Base-by-base conservation (phyloP, 345 rosid species). In the Clarkia xantiana region DNA sequence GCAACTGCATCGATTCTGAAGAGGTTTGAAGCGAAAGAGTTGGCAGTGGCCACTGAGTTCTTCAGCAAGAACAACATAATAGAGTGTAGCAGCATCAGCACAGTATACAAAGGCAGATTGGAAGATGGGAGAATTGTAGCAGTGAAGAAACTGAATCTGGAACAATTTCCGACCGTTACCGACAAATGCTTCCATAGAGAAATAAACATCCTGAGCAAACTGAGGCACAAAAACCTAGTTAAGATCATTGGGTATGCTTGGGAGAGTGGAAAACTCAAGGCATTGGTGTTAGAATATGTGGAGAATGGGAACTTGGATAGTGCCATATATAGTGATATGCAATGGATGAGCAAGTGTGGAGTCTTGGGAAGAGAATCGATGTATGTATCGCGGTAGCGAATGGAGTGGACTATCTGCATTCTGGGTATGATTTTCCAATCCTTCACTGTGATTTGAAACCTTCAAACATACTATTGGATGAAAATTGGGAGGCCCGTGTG, bases 401-500 rank as follows among this genome's bases (percentile, higher is more conserved):
- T 15, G 94, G 74, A 23, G 49, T 85, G 55, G 86, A 80, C 55
- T 89, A 89, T 59, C 66, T 89, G 62, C 97, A 89, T 53, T 76
- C 72, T 3, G 94, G 94, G 2, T 82, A 76, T 15, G 90, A 52
- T 42, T 66, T 71, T 56, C 94, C 97, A 18, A 71, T 85, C 36
- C 81, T 82, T 38, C 97, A 89, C 49, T 78, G 97, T 10, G 95
- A 89, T 69, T 51, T 89, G 66, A 89, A 89, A 71, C 97, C 93
- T 41, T 77, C 94, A 39, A 89, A 89, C 65, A 48, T 89, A 63
- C 82, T 85, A 39, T 52, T 89, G 51, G 82, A 85, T 62, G 64
- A 62, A 40, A 68, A 76, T 5, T 72, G 81, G 68, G 71, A 71
- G 10, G 83, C 87, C 20, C 85, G 80, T 61, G 95, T 85, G n/a